Evolutionary conservation across 1,139 yeast species (phyloP), one percentile per base, ranked within the genome.

Genomic region (Geotrichum histeridarum): DNA sequence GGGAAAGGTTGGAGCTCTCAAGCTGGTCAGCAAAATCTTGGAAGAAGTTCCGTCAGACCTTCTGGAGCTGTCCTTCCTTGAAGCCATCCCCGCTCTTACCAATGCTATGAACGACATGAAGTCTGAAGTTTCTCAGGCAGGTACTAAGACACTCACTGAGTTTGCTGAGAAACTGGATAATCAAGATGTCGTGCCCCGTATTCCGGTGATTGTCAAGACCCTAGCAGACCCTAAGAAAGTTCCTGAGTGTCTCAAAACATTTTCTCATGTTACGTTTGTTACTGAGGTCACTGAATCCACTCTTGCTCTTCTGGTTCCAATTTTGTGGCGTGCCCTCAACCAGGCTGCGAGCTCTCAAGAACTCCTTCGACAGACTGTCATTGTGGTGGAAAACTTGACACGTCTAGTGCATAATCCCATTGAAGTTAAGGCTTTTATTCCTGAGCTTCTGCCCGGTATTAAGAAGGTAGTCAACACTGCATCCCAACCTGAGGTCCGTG

Each of bases 261-360:
- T 93, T 60, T 86, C 96, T 1, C 87, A 95, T 48, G 98, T 93
- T 54, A 93, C 99, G 0, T 93, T 93, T 70, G 99, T 93, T 51
- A 96, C 99, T 49, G 99, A 93, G 75, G 99, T 93, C 59, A 93
- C 98, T 15, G 98, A 91, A 73, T 95, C 98, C 8, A 94, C 96
- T 7, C 77, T 93, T 62, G 81, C 98, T 4, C 75, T 93, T 57
- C 78, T 93, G 64, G 97, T 89, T 42, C 99, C 99, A 51, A 91
- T 91, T 63, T 79, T 93, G 67, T 93, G 84, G 70, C 88, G 93
- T 70, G 93, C 98, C 1, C 78, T 93, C 67, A 90, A 87, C 68
- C 79, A 85, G 77, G 82, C 95, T 14, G 86, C 95, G 1, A 85
- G 96, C 4, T 84, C 97, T 14, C 96, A 91, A 73, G 98, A 93